phyloP scores from a whole-genome alignment of 306 rosid species.

The Amphicarpaea edgeworthii region DNA sequence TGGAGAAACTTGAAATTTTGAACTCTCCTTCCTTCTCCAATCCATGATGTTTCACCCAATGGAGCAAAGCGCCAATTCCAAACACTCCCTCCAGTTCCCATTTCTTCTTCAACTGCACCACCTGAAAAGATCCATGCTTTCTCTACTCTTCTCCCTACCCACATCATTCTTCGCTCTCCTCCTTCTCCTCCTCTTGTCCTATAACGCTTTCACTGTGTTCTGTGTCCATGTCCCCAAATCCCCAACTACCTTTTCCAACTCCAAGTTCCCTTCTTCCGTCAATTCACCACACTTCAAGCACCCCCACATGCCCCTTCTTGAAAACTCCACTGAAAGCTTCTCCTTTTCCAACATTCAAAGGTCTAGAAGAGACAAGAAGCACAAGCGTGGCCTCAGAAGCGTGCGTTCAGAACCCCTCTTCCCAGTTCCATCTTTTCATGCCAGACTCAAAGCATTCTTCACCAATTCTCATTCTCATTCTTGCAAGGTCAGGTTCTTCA shows the following conservation, averaged over 20 bases:
- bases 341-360: constrained; percentile 4
- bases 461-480: constrained; percentile 39
- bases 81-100: constrained; percentile 18
- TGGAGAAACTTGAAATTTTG: constrained; percentile 1
- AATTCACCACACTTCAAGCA: constrained; percentile 43
- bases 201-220: constrained; percentile 70
- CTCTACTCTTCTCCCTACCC: constrained; percentile 61
- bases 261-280: constrained; percentile 47
- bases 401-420: constrained; percentile 40
- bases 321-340: constrained; percentile 1
- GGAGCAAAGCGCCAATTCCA: constrained; percentile 20
- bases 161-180: constrained; percentile 61
- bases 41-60: background rate
- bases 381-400: constrained; percentile 62
- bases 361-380: constrained; percentile 47
- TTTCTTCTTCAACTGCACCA: constrained; percentile 37
- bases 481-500: constrained; percentile 76
- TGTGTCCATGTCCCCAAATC: constrained; percentile 54
- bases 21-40: background rate
- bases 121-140: constrained; percentile 51
- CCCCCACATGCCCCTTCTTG: constrained; percentile 47
- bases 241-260: constrained; percentile 28
- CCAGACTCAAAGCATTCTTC: constrained; percentile 61
- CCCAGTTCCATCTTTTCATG: constrained; percentile 42
- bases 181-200: constrained; percentile 67